Evolutionary conservation across 225 moss, liverwort and hornwort genomes (phyloP), one percentile per base, ranked within the genome.

Genomic region (Pseudisothecium myosuroides): DNA sequence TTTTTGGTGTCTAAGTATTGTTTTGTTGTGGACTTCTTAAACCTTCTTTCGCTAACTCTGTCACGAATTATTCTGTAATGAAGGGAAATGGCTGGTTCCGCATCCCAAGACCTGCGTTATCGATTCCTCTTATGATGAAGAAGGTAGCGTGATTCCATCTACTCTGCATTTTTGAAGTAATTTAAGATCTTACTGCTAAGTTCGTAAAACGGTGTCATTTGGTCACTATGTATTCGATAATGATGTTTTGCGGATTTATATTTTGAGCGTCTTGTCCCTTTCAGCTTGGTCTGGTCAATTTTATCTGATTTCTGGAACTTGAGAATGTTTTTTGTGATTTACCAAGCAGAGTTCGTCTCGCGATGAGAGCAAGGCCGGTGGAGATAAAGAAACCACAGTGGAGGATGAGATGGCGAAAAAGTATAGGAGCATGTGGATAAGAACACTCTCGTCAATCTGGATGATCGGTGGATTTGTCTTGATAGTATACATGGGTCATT

Each of bases 401-500:
- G 94, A 93, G 84, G 85, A 90, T 89, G 94, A 92, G 77, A 89
- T 55, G 62, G 28, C 90, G 60, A 95, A 95, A 86, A 97, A 96
- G 85, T 99, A 95, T 82, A 94, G 86, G 89, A 96, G 95, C 92
- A 99, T 99, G 98, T 95, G 92, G 93, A 99, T 95, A 80, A 95
- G 98, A 87, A 97, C 96, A 39, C 92, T 96, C 52, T 99, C 98
- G 18, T 95, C 96, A 16, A 76, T 96, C 65, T 99, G 98, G 98
- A 99, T 99, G 98, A 99, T 99, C 71, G 98, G 97, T 87, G 98
- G 98, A 75, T 99, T 99, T 88, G 85, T 89, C 74, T 88, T 93
- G 17, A 91, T 99, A 89, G 90, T 99, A 32, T 99, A 96, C 90
- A 95, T 99, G 97, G 98, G 98, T n/a, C 98, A 99, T 91, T 92